A percentile compares a stretch with the other conserved stretches of the same genome.
These are phyloP conservation scores for Chaetomium olivaceum DNA, from an alignment of 2,329 filamentous ascomycete species.

Conservation along the genomic window DNA sequence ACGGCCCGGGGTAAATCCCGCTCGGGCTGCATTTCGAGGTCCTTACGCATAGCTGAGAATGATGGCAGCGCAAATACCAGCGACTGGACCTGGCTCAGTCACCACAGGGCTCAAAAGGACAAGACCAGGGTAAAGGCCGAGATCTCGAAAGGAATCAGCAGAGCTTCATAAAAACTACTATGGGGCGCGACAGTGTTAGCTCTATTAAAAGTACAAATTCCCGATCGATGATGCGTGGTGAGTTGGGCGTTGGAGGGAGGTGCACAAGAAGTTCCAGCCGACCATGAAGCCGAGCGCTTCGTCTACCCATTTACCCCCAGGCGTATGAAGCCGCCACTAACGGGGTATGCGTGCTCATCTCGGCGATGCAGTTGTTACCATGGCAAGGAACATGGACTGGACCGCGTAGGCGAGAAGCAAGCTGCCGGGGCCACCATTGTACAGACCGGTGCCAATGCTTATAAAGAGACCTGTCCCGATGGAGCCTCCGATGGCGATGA, in stretches of 20 bases:
- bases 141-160: background rate
- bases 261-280: background rate
- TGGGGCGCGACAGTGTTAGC: background rate
- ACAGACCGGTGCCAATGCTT: background rate
- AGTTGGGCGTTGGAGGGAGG: background rate
- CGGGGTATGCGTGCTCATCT: background rate
- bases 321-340: background rate
- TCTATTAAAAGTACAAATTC: background rate
- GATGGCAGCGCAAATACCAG: background rate
- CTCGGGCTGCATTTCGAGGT: background rate
- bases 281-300: background rate
- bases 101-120: background rate
- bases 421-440: background rate
- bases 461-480: background rate
- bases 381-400: background rate
- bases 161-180: background rate
- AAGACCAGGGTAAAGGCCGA: background rate
- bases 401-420: background rate
- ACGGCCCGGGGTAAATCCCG: background rate
- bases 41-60: background rate
- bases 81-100: background rate
- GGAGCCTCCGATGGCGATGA: background rate
- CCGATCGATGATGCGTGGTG: background rate
- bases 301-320: background rate
- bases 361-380: background rate